phyloP scores from a whole-genome alignment of 495 filamentous ascomycete genomes.

The Tuber melanosporum region DNA sequence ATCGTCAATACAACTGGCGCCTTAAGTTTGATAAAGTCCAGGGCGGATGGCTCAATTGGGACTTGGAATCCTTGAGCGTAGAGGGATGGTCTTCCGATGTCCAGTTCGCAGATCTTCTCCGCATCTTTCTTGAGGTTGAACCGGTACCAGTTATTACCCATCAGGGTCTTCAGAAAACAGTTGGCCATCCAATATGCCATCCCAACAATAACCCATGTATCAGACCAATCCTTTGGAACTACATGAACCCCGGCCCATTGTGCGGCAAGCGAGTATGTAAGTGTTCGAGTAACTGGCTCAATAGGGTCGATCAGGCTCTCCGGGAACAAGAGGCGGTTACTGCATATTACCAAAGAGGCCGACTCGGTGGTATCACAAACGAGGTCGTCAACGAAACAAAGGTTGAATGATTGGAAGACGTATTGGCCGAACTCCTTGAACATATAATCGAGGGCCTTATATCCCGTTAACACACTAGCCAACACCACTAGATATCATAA shows the following conservation, averaged over 20 bases:
- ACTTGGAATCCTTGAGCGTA: slow-evolving; percentile 70
- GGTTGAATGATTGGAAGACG: slow-evolving; percentile 69
- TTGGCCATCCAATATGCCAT: slow-evolving; percentile 91
- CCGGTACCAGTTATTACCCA: slow-evolving; percentile 88
- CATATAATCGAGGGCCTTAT: slow-evolving; percentile 72
- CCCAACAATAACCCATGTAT: slow-evolving; percentile 87
- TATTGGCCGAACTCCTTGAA: slow-evolving; percentile 77
- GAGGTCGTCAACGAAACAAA: slow-evolving; percentile 90
- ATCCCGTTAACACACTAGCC: slow-evolving; percentile 11
- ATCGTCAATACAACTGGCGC: slow-evolving; percentile 88
- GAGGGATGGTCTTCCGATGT: slow-evolving; percentile 75
- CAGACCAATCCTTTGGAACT: slow-evolving; percentile 67
- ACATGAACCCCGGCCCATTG: slow-evolving; percentile 93
- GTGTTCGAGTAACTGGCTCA: slow-evolving; percentile 63
- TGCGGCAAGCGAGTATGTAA: slow-evolving; percentile 78
- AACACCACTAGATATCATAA: background rate
- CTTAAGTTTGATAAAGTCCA: slow-evolving; percentile 87
- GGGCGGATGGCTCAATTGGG: slow-evolving; percentile 69
- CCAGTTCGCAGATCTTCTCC: slow-evolving; percentile 72
- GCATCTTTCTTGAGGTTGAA: slow-evolving; percentile 82
- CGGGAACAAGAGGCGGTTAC: slow-evolving; percentile 74
- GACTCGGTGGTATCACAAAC: slow-evolving; percentile 62
- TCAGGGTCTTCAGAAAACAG: slow-evolving; percentile 77
- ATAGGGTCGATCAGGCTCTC: slow-evolving; percentile 74
- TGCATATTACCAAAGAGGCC: slow-evolving; percentile 81